Evolutionary conservation across 176 grass and related monocot genomes (phyloP), one percentile per base, ranked within the genome.

Genomic region (Juncus inflexus): DNA sequence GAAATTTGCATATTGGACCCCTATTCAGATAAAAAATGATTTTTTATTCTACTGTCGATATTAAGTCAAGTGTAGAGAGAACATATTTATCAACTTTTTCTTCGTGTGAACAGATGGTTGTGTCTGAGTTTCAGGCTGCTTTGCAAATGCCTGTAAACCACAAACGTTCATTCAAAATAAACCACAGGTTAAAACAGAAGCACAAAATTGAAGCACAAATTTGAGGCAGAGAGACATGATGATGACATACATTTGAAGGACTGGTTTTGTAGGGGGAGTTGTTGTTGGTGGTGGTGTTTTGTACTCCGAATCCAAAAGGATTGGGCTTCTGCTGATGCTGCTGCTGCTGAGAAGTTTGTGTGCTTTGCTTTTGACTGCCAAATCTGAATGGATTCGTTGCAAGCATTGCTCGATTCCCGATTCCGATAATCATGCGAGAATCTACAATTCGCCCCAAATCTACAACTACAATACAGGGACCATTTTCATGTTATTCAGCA

Each of bases 301-400:
- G 84, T 35, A 89, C 79, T 2, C 92, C 92, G 50, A 96, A 96
- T 28, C 92, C 92, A 2, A 77, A 91, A 55, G 79, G 92, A 50
- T 96, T 96, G 28, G 86, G 81, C 56, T 83, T 75, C 70, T 85
- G 83, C 50, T n/a, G n/a, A n/a, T n/a, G n/a, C n/a, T 86, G 87
- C 9, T 79, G 84, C 61, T 75, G 75, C 69, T 83, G 85, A 8
- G 79, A 80, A 37, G 52, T 57, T 65, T 74, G 78, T 2, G 4
- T 49, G 14, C 14, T 45, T 47, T 67, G 73, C 72, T 65, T 52
- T 55, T 69, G 0, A 67, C 43, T 42, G 5, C 87, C 91, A 58
- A 90, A 96, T 10, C 84, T 84, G 56, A 87, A 96, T 1, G 84
- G 81, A 56, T 85, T 96, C 42, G 37, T 70, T 57, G 66, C 40